These are phyloP conservation scores for Glonium stellatum DNA, from an alignment of 495 filamentous ascomycete species.

Conservation along the genomic window DNA sequence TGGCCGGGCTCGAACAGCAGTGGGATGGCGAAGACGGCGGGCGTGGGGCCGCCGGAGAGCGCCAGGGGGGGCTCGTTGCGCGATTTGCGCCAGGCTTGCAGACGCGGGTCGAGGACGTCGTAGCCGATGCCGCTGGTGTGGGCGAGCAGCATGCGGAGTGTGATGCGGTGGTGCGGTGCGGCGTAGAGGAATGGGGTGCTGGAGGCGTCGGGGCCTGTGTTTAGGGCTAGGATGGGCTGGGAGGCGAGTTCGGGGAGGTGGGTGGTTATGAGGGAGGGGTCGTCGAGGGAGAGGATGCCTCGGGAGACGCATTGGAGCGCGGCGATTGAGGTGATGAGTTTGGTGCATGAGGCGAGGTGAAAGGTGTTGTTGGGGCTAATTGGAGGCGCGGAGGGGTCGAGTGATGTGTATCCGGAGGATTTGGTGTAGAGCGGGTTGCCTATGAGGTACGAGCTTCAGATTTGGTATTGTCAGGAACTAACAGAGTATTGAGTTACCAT, in stretches of 20 bases:
- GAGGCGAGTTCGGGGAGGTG: slow-evolving; percentile 16
- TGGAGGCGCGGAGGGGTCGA: not conserved
- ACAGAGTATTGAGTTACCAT: not conserved
- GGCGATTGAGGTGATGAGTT: slow-evolving; percentile 40
- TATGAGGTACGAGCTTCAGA: not conserved
- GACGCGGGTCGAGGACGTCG: not conserved
- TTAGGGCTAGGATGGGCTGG: slow-evolving; percentile 1
- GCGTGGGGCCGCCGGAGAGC: not conserved
- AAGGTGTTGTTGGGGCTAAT: slow-evolving; percentile 14
- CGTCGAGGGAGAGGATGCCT: slow-evolving; percentile 39
- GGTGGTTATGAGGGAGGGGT: slow-evolving; percentile 11
- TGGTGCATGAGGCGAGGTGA: slow-evolving; percentile 30
- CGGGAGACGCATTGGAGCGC: slow-evolving; percentile 47
- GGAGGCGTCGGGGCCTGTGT: not conserved
- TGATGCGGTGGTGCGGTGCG: not conserved
- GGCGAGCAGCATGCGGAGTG: not conserved
- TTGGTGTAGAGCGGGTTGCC: slow-evolving; percentile 5
- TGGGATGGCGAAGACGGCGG: slow-evolving; percentile 7
- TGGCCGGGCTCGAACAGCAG: slow-evolving; percentile 30
- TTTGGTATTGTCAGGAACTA: too few relatives aligned
- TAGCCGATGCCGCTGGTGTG: slow-evolving; percentile 1
- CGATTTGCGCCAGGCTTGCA: not conserved
- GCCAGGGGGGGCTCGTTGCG: not conserved
- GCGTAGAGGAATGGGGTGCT: not conserved
- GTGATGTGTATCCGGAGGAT: slow-evolving; percentile 1